Percentiles rank a stretch among this genome's conserved stretches.
Conservation (phyloP, 2,329 filamentous ascomycete genomes). For the Malbranchea zuffiana region DNA sequence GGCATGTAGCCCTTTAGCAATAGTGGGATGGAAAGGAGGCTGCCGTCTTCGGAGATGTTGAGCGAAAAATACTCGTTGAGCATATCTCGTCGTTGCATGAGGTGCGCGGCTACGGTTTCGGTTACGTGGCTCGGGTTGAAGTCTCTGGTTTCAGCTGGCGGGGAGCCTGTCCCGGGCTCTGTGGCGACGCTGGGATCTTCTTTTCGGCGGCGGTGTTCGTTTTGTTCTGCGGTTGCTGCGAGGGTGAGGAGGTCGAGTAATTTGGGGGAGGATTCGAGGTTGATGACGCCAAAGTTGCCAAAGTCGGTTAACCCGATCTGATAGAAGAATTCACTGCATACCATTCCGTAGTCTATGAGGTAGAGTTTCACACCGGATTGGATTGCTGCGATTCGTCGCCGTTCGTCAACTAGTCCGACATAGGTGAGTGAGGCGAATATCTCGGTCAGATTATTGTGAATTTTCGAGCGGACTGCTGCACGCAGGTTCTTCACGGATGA, state of each 20-base stretch:
- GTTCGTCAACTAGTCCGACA: slow-evolving; percentile 82
- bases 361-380: slow-evolving; percentile 88
- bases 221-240: slow-evolving; percentile 60
- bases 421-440: slow-evolving; percentile 83
- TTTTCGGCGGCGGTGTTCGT: slow-evolving; percentile 20
- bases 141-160: slow-evolving; percentile 47
- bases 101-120: slow-evolving; percentile 37
- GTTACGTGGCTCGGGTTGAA: slow-evolving; percentile 56
- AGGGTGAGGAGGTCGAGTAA: slow-evolving; percentile 60
- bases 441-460: slow-evolving; percentile 78
- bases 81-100: slow-evolving; percentile 73
- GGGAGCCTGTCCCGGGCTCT: neutral
- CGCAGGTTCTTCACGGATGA: slow-evolving; percentile 80
- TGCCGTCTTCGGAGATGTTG: slow-evolving; percentile 65
- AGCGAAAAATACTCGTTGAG: slow-evolving; percentile 85
- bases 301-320: slow-evolving; percentile 92
- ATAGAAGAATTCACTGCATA: slow-evolving; percentile 85
- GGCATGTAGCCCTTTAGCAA: slow-evolving; percentile 84
- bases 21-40: slow-evolving; percentile 69
- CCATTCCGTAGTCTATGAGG: slow-evolving; percentile 82
- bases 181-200: neutral
- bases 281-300: slow-evolving; percentile 80
- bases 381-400: slow-evolving; percentile 76
- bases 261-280: slow-evolving; percentile 63
- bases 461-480: slow-evolving; percentile 63